A percentile compares a stretch with the other conserved stretches of the same genome.
These are phyloP conservation scores for Gremmenia infestans DNA, from an alignment of 2,329 filamentous ascomycete genomes.

Conservation along the genomic window DNA sequence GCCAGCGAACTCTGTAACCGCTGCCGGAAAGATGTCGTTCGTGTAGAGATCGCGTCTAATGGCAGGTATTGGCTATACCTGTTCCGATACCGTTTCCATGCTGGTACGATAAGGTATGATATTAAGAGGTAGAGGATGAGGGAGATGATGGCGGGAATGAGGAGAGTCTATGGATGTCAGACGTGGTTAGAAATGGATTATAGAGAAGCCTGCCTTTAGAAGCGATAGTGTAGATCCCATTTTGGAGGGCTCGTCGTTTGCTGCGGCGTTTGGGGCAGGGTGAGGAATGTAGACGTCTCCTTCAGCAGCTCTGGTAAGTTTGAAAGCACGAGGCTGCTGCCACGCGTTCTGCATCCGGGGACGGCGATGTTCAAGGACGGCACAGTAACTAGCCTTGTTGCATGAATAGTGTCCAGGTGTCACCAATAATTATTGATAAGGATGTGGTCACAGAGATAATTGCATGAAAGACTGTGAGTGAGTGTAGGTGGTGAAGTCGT, in stretches of 20 bases:
- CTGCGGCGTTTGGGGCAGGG: constrained; percentile 26
- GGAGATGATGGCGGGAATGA: constrained; percentile 67
- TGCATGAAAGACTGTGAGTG: no score
- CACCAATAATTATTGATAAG: no score
- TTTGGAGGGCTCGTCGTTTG: constrained; percentile 22
- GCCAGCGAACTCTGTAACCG: constrained; percentile 41
- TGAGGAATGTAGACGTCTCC: constrained; percentile 26
- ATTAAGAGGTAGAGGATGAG: constrained; percentile 62
- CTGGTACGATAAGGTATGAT: constrained; percentile 60
- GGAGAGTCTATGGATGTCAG: constrained; percentile 51
- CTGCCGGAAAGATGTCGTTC: constrained; percentile 49
- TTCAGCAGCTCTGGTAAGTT: constrained; percentile 12
- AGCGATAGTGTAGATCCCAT: constrained; percentile 28
- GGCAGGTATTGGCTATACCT: constrained; percentile 73
- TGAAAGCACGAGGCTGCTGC: constrained; percentile 9
- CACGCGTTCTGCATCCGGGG: constrained; percentile 4
- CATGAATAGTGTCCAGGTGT: no score
- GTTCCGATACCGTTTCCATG: constrained; percentile 64
- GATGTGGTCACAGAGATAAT: no score
- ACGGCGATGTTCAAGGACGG: neutral
- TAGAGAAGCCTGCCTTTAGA: constrained; percentile 24
- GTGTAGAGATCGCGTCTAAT: constrained; percentile 56
- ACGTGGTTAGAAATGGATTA: neutral
- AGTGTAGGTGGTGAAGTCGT: no score
- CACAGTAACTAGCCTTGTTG: no score